phyloP scores from a whole-genome alignment of 768 basidiomycete species.

The Coprinopsis cinerea region DNA sequence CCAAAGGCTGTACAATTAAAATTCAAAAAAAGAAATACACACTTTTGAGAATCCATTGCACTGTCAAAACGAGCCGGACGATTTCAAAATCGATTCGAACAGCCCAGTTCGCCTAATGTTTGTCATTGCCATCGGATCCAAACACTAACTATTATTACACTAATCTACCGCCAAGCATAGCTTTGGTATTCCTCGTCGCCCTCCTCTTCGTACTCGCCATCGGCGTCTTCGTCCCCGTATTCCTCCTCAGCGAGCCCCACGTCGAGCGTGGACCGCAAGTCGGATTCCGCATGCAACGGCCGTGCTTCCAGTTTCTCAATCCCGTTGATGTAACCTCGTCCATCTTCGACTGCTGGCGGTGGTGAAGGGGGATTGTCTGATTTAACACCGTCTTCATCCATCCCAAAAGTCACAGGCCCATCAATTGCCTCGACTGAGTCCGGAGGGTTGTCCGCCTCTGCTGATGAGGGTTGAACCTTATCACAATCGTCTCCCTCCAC shows the following conservation, averaged over 20 bases:
- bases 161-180: slow-evolving; percentile 11
- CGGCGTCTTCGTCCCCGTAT: slow-evolving; percentile 38
- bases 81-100: slow-evolving; percentile 6
- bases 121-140: slow-evolving; percentile 2
- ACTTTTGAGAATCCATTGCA: slow-evolving; percentile 15
- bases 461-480: slow-evolving; percentile 3
- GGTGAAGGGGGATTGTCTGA: too few species aligned
- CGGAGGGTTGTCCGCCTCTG: slow-evolving; percentile 6
- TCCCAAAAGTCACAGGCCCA: too few species aligned
- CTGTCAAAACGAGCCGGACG: slow-evolving; percentile 21
- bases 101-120: slow-evolving; percentile 13
- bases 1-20: slow-evolving; percentile 14
- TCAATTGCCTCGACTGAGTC: slow-evolving; percentile 8
- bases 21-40: slow-evolving; percentile 10
- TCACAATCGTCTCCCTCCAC: slow-evolving; percentile 2
- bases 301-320: slow-evolving; percentile 29
- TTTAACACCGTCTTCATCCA: too few species aligned
- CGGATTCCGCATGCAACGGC: slow-evolving; percentile 22
- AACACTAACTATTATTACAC: slow-evolving; percentile 1
- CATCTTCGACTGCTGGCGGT: slow-evolving; percentile 38
- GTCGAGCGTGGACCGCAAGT: slow-evolving; percentile 23
- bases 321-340: slow-evolving; percentile 53
- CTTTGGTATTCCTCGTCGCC: slow-evolving; percentile 22
- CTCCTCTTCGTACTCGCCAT: slow-evolving; percentile 34
- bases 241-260: slow-evolving; percentile 21